Conservation (phyloP, 768 basidiomycete genomes). For the Lactarius deliciosus region DNA sequence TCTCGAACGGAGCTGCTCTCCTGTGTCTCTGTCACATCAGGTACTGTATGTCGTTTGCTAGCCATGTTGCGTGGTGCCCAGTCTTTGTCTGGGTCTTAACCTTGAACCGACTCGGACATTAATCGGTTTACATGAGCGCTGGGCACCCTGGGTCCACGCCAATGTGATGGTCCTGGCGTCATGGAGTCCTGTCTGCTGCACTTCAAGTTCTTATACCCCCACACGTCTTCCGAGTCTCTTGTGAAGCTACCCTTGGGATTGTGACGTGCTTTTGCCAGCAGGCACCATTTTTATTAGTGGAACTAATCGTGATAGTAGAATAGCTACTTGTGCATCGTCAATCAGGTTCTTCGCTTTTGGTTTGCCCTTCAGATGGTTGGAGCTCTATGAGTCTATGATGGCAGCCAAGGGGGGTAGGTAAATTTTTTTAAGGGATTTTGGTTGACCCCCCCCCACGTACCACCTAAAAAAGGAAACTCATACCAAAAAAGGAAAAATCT, state of each 20-base stretch:
- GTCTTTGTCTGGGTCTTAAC: background rate
- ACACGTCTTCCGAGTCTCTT: background rate
- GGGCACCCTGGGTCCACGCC: background rate
- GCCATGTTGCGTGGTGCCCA: background rate
- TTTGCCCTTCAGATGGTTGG: background rate
- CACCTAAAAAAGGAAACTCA: no score
- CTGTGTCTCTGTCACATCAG: background rate
- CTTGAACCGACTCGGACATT: background rate
- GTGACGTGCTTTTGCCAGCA: background rate
- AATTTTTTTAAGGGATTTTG: no score
- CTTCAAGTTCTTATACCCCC: background rate
- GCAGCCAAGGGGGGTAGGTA: no score
- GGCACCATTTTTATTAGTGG: background rate
- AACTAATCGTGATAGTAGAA: background rate
- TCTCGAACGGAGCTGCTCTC: background rate
- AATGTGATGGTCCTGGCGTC: background rate
- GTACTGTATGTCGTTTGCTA: background rate
- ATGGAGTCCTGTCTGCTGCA: background rate
- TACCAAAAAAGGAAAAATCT: no score
- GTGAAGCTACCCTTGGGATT: background rate
- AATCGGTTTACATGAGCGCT: background rate
- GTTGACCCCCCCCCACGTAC: no score
- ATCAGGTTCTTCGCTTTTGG: background rate
- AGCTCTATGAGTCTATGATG: background rate
- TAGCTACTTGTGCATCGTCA: background rate